Base-by-base conservation (phyloP, 2,329 filamentous ascomycete genomes). In the Cladosporium cucumerinum region DNA sequence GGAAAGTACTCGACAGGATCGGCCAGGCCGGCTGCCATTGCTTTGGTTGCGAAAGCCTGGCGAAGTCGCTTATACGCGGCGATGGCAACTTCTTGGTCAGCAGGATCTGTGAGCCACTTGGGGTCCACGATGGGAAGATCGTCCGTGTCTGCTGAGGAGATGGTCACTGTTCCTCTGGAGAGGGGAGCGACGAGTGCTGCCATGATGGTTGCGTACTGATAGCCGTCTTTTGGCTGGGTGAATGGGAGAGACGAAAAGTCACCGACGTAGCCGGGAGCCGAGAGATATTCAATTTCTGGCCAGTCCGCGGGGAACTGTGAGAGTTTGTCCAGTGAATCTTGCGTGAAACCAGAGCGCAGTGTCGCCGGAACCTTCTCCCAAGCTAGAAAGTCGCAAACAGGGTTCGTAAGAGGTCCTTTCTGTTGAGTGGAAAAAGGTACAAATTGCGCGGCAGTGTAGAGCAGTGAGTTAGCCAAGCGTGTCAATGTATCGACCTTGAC, bases 161-260 rank as follows among this genome's bases (percentile, higher is more conserved):
- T 73, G 0, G 73, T 74, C 12, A 80, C 71, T n/a, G 66, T 74
- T 6, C 78, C 78, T 1, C 75, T 72, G 1, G 74, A 77, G 1
- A 75, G 61, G 0, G 78, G 75, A 0, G 76, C 69, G 11, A 76
- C 68, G 2, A 80, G 65, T 0, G 73, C 69, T 11, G 64, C 72
- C 0, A 72, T 55, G 23, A 78, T 73, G 2, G 72, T 72, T 3
- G 73, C 77, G 43, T 76, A 77, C 30, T 77, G 68, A 14, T 71
- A 70, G 6, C 70, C 68, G 26, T 72, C 69, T 12, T 71, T 69
- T 6, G 73, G 72, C 23, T 73, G 65, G 0, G 65, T 57, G 3
- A 65, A 43, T 6, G 73, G 26, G 7, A 69, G 67, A 36, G 67
- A 68, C 10, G 63, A 59, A 65, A 46, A 68, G 46, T 43, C 66